These are phyloP conservation scores for Xylaria sp. DNA, from an alignment of 495 filamentous ascomycete genomes.

Conservation along the genomic window DNA sequence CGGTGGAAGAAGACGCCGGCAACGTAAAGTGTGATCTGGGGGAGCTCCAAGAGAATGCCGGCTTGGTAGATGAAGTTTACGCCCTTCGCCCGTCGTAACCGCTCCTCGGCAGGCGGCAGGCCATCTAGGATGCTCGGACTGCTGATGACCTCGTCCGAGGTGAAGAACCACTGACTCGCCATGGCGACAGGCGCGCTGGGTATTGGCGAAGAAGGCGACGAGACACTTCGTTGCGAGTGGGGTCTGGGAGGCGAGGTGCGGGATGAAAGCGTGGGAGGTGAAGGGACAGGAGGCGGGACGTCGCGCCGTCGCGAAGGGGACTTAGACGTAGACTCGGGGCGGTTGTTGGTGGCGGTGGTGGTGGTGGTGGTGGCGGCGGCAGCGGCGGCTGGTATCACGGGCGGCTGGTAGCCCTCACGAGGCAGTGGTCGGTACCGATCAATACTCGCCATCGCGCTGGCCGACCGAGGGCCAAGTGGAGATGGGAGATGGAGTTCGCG, in stretches of 20 bases:
- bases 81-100: conserved; percentile 81
- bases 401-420: conserved; percentile 54
- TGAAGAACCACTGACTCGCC: conserved; percentile 85
- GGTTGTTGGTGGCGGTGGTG: conserved; percentile 30
- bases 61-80: conserved; percentile 96
- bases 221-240: conserved; percentile 48
- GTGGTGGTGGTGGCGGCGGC: neutral
- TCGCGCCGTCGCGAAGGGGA: conserved; percentile 56
- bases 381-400: conserved; percentile 32
- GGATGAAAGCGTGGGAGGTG: conserved; percentile 56
- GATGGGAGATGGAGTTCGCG: neutral
- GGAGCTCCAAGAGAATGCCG: conserved; percentile 89
- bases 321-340: conserved; percentile 37
- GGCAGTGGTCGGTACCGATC: conserved; percentile 57
- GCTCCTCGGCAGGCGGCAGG: conserved; percentile 74
- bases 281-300: conserved; percentile 60
- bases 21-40: conserved; percentile 87
- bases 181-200: conserved; percentile 40
- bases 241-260: conserved; percentile 59
- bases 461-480: conserved; percentile 26
- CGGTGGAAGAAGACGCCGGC: conserved; percentile 95
- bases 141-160: conserved; percentile 77
- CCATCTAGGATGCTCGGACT: conserved; percentile 88
- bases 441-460: conserved; percentile 55
- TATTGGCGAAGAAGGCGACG: conserved; percentile 39